Evolutionary conservation across 2,329 filamentous ascomycete species (phyloP), one percentile per base, ranked within the genome.

Genomic region (Aureobasidium sp.): DNA sequence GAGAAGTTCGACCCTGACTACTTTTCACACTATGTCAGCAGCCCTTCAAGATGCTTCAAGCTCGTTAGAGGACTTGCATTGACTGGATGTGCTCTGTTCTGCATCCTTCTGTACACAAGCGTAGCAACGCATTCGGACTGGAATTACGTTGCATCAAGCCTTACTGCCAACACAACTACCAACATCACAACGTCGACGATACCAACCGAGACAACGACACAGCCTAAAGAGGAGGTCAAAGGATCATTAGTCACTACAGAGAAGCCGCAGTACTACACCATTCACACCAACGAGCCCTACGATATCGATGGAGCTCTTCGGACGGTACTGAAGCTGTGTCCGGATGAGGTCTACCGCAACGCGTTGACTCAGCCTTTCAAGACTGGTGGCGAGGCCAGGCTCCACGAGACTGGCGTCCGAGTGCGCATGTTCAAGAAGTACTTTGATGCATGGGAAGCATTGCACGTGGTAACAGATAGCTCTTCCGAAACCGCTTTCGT

Each of bases 341-440:
- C 71, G 3, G 68, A 71, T 61, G 71, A 74, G 51, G 65, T 72
- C 17, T 67, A 68, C 53, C 67, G 70, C 64, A 70, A 69, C 31
- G 71, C 72, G 23, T 66, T 76, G 13, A 65, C 75, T 1, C 68
- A 71, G 9, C 70, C 73, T 4, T 71, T 77, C 50, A 66, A 72
- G 21, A 64, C 66, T 3, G 74, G 73, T 0, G 75, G 74, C 33
- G 71, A 75, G 57, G 68, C 70, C 55, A 70, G 70, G 57, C 69
- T 77, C 29, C 69, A 70, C 17, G 74, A 77, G 61, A 67, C 74
- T 15, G 74, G 74, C 11, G 65, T 77, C 7, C 71, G 74, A 29
- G 70, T 74, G 3, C 73, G 75, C 38, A 70, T 70, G n/a, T 77
- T 74, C 65, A 71, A 70, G 55, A 70, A 67, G 45, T 74, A 74